Evolutionary conservation across 495 filamentous ascomycete genomes (phyloP), one percentile per base, ranked within the genome.

Genomic region (Xylaria curta): DNA sequence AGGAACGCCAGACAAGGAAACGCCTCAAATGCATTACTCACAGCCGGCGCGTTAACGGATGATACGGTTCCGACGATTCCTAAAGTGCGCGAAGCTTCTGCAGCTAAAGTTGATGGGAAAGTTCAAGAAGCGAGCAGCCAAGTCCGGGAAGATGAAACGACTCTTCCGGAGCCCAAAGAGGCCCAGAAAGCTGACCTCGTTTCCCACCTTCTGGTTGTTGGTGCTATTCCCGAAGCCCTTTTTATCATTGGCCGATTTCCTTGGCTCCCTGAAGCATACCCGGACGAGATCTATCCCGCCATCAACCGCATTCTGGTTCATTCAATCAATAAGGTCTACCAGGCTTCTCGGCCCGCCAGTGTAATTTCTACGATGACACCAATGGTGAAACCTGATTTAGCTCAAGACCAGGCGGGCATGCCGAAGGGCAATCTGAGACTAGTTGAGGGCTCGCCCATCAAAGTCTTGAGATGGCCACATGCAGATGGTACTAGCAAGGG

Each of bases 181-280:
- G 77, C 76, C 12, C 96, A 98, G 76, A 98, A 98, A 79, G 89
- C 94, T 0, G 82, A 88, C 60, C 85, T 99, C 0, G 86, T 99
- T 46, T 92, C 91, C 74, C 93, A 93, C 75, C 87, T 99, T 26
- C 87, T 99, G 4, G 91, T 91, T 13, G 95, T 98, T 73, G 97
- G 97, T 28, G 96, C 97, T 19, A 85, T 99, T 38, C 95, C 97
- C 0, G 97, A 98, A 80, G 89, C 97, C 2, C 86, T 98, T 26
- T 98, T 94, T 80, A 92, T 99, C 59, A 87, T 99, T 44, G 95
- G 94, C 59, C 91, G 91, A 69, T 97, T 97, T 76, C 92, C 93
- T 28, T 98, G 96, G 94, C 87, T 98, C 17, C 89, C 94, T 53
- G 93, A 97, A 61, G 89, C 87, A 3, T 92, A 91, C 69, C 91